Evolutionary conservation across 176 grass and related monocot species (phyloP).

Genomic region (barley (Hordeum vulgare)): MorexV3_pseudomolecules_assembly NC_058519.1:103425841-103426340

Average conservation of each 20-base stretch:
- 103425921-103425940: background rate
- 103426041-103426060: conserved; percentile 93
- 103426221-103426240: conserved; percentile 1
- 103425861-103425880: conserved; percentile 11
- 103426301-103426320: conserved; percentile 13
- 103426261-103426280: conserved; percentile 32
- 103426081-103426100: conserved; percentile 58
- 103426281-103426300: conserved; percentile 28
- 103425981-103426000: too few relatives aligned
- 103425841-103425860: background rate
- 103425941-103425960: background rate
- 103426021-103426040: too few relatives aligned
- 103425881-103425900: background rate
- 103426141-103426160: too few relatives aligned
- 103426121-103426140: conserved; percentile 21
- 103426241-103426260: background rate
- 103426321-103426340: background rate
- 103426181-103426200: conserved; percentile 39
- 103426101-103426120: conserved; percentile 92
- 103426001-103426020: too few relatives aligned
- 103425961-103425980: too few relatives aligned
- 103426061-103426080: conserved; percentile 51
- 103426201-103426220: conserved; percentile 17
- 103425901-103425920: conserved; percentile 34
- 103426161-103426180: background rate